phyloP scores from a whole-genome alignment of 2,329 filamentous ascomycete genomes.

The Calycina herbarum region DNA sequence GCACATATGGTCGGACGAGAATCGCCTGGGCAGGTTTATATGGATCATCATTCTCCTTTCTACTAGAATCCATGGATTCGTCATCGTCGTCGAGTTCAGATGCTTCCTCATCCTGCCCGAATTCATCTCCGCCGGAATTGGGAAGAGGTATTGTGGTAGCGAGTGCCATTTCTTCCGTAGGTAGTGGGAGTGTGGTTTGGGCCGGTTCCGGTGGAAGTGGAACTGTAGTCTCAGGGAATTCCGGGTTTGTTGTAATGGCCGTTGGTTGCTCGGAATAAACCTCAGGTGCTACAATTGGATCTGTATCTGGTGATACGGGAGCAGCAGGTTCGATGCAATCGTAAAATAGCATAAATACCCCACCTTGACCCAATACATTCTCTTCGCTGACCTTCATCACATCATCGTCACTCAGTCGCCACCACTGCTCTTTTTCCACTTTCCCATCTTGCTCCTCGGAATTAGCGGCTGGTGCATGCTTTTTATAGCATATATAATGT shows the following conservation, averaged over 20 bases:
- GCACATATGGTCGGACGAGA: slow-evolving; percentile 30
- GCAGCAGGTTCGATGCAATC: slow-evolving; percentile 62
- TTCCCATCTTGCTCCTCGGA: slow-evolving; percentile 23
- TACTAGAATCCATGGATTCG: neutral
- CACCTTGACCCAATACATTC: slow-evolving; percentile 69
- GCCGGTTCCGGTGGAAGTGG: neutral
- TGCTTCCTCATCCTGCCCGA: slow-evolving; percentile 22
- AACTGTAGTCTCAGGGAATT: neutral
- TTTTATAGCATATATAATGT: slow-evolving; percentile 90
- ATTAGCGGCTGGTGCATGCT: slow-evolving; percentile 50
- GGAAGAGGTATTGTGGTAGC: slow-evolving; percentile 28
- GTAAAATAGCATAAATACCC: slow-evolving; percentile 98
- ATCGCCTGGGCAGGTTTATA: slow-evolving; percentile 34
- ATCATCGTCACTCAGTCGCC: slow-evolving; percentile 85
- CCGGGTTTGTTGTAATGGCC: neutral
- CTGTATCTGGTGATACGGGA: slow-evolving; percentile 7
- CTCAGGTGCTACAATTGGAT: neutral
- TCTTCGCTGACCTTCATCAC: slow-evolving; percentile 74
- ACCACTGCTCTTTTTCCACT: slow-evolving; percentile 63
- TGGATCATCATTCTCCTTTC: slow-evolving; percentile 14
- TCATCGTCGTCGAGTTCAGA: slow-evolving; percentile 32
- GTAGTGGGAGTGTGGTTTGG: neutral
- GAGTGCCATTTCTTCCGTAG: slow-evolving; percentile 14
- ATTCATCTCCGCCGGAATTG: slow-evolving; percentile 23
- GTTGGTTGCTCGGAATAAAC: neutral